Evolutionary conservation across 768 basidiomycete species (phyloP), one percentile per base, ranked within the genome.

Genomic region (Strobilomyces dryophilus): DNA sequence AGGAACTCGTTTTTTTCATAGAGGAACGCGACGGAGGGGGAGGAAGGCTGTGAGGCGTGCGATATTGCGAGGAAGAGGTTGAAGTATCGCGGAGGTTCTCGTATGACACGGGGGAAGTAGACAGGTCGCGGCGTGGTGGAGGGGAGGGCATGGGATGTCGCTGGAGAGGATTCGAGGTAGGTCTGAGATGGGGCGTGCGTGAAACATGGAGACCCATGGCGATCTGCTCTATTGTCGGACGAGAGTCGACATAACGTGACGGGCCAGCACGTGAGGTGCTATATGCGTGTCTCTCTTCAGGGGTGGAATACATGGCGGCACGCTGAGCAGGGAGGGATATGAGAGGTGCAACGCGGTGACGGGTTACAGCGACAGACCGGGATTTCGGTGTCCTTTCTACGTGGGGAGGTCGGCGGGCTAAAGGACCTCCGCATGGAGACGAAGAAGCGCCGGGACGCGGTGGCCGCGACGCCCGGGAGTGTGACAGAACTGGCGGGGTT

Each of bases 181-280:
- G 75, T 40, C 82, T 78, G 27, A 89, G 69, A 64, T 89, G 87
- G 4, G 87, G 87, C 1, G 87, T 89, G 35, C 84, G 81, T 7
- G 87, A 89, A 29, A 85, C 72, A 66, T 89, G 87, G 21, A 89
- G 75, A 18, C 87, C 87, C 86, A 89, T 89, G 14, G 85, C 83
- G 55, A 89, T 89, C 69, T 89, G 87, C 61, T 85, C 82, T 37
- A 87, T 77, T 44, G 82, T 84, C 1, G 87, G 87, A 15, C 79
- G 81, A 27, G 76, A 66, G 55, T 76, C 73, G 45, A 64, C 65
- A 54, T 71, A 62, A 54, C 71, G 77, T 47, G 74, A 63, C 53
- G 62, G 69, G 41, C 74, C 53, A 47, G 71, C 66, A 57, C 68
- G 73, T 53, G 75, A 66, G 27, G 61, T 58, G 5, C 61, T 54